Evolutionary conservation across 2,329 filamentous ascomycete species (phyloP).

Genomic region (Cercospora sesami): DNA sequence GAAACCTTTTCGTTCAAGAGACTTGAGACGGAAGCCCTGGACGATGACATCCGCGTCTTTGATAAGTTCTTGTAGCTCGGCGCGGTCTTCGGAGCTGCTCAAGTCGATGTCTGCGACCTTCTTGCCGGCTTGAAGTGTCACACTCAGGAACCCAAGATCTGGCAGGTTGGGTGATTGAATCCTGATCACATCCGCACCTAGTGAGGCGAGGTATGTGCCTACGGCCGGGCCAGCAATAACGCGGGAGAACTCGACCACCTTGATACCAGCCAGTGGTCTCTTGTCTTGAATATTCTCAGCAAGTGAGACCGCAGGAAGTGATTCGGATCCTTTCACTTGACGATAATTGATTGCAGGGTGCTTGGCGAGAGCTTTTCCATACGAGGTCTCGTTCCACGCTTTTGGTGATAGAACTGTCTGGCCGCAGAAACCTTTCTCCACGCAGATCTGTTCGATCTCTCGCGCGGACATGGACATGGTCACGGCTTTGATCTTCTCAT

Average conservation of each 20-base stretch:
- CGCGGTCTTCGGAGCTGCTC: slow-evolving; percentile 41
- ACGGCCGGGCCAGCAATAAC: slow-evolving; percentile 36
- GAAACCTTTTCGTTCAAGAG: slow-evolving; percentile 48
- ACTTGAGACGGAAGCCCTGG: slow-evolving; percentile 52
- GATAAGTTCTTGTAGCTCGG: slow-evolving; percentile 45
- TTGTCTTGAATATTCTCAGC: slow-evolving; percentile 19
- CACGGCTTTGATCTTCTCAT: slow-evolving; percentile 38
- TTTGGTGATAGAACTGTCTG: slow-evolving; percentile 39
- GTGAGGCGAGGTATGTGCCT: slow-evolving; percentile 33
- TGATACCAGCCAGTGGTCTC: slow-evolving; percentile 43
- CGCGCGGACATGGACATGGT: slow-evolving; percentile 41
- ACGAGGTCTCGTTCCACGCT: slow-evolving; percentile 47
- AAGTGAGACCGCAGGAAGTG: slow-evolving; percentile 17
- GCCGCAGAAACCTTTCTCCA: slow-evolving; percentile 38
- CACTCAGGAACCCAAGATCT: slow-evolving; percentile 37
- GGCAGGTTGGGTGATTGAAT: slow-evolving; percentile 32
- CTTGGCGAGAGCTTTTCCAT: slow-evolving; percentile 46
- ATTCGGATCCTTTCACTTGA: slow-evolving; percentile 13
- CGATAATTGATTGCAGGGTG: slow-evolving; percentile 45
- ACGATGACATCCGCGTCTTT: slow-evolving; percentile 53
- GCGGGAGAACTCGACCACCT: slow-evolving; percentile 33
- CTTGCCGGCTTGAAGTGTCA: slow-evolving; percentile 54
- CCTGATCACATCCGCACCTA: slow-evolving; percentile 37
- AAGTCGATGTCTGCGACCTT: slow-evolving; percentile 51
- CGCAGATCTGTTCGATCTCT: slow-evolving; percentile 48